Evolutionary conservation across 768 basidiomycete species (phyloP).

Genomic region (Agrocybe praecox): DNA sequence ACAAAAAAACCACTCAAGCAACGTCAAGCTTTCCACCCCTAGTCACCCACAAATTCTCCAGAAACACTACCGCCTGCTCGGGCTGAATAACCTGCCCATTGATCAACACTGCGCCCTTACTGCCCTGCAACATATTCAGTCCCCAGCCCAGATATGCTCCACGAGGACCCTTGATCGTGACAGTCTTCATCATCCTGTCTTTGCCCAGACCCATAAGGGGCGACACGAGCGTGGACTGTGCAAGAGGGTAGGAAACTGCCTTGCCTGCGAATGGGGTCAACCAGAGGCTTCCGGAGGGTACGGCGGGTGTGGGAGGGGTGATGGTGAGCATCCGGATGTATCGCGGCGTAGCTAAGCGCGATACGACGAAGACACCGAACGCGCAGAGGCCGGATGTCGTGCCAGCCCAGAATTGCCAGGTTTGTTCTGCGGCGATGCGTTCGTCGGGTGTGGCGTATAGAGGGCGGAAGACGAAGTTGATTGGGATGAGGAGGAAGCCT

Average conservation of each 20-base stretch:
- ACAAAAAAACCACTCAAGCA: not conserved
- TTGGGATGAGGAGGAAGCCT: not conserved
- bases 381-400: not conserved
- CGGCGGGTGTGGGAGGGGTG: not conserved
- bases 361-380: not conserved
- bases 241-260: not conserved
- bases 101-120: not conserved
- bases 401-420: slow-evolving; percentile 2
- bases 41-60: not conserved
- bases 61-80: not conserved
- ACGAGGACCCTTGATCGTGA: not conserved
- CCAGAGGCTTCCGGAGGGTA: not conserved
- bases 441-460: not conserved
- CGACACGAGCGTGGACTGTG: not conserved
- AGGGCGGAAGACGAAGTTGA: slow-evolving; percentile 10
- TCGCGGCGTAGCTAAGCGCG: not conserved
- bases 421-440: not conserved
- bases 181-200: not conserved
- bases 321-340: slow-evolving; percentile 1
- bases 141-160: not conserved
- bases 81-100: not conserved
- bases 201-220: not conserved
- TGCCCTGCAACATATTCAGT: not conserved
- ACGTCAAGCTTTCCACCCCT: not conserved
- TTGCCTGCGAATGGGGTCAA: not conserved